Conservation (phyloP, 352 stramenopile species). For the Phytophthora fragariaefolia region DNA sequence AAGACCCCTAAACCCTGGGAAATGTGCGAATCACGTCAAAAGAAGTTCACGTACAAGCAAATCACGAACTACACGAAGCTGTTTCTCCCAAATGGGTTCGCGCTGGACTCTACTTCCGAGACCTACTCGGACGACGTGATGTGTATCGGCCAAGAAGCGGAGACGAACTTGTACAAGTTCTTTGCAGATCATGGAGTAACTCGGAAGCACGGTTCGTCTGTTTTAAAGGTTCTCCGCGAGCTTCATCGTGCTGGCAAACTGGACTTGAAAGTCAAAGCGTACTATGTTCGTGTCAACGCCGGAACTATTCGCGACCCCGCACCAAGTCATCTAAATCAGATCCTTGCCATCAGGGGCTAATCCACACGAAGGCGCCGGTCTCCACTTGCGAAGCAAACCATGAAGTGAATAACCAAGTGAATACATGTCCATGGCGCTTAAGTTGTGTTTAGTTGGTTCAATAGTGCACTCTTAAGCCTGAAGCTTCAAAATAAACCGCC, state of each 20-base stretch:
- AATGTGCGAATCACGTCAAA: background rate
- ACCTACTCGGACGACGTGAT: background rate
- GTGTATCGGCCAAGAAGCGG: background rate
- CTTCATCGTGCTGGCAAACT: slow-evolving; percentile 9
- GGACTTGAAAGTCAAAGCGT: background rate
- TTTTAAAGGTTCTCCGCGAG: slow-evolving; percentile 6
- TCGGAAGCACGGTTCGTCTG: slow-evolving; percentile 7
- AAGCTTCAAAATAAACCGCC: background rate
- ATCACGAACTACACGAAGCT: slow-evolving; percentile 16
- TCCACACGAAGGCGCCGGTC: too few species aligned
- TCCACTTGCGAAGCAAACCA: background rate
- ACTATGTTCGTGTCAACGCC: background rate
- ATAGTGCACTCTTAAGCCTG: background rate
- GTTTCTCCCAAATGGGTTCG: slow-evolving; percentile 15
- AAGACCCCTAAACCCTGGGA: slow-evolving; percentile 13
- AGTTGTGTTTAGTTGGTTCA: background rate
- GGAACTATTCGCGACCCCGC: background rate
- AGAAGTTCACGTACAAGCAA: slow-evolving; percentile 12
- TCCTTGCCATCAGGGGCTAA: too few species aligned
- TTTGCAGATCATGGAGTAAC: slow-evolving; percentile 7
- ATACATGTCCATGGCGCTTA: background rate
- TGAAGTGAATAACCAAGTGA: too few species aligned
- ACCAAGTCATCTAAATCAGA: background rate
- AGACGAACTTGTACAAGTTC: slow-evolving; percentile 14
- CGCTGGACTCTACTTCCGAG: background rate